These are phyloP conservation scores for Casuarina cunninghamiana DNA, from an alignment of 306 rosid genomes.

Conservation along the genomic window DNA sequence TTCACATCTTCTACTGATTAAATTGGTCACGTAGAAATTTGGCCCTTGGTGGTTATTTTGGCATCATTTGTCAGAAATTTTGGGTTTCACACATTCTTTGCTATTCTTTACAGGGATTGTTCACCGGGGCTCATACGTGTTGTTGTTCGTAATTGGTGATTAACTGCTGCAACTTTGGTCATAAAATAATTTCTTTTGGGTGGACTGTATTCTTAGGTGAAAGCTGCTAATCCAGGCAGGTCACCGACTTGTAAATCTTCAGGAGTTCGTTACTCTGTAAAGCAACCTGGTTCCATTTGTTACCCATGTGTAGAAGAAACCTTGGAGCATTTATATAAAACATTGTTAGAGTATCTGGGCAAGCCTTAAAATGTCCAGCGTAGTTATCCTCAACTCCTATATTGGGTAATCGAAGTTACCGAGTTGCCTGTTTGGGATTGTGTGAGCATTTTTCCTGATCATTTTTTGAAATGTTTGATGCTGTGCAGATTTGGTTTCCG, in stretches of 20 bases:
- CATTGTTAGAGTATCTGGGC: constrained; percentile 30
- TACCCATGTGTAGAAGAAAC: constrained; percentile 43
- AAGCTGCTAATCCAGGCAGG: constrained; percentile 40
- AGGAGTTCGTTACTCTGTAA: constrained; percentile 48
- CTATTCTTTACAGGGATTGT: constrained; percentile 23
- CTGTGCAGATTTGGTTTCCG: not conserved
- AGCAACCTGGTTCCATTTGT: constrained; percentile 52
- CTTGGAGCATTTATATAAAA: constrained; percentile 36
- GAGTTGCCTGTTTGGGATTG: constrained; percentile 3
- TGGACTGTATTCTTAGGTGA: constrained; percentile 38
- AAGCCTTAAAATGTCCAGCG: not conserved
- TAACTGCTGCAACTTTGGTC: constrained; percentile 38
- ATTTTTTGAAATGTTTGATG: not conserved
- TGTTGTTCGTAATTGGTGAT: constrained; percentile 35
- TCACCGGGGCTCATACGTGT: constrained; percentile 35
- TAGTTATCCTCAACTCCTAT: constrained; percentile 27
- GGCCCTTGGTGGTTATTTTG: not conserved
- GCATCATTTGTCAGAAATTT: not conserved
- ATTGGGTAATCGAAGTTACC: constrained; percentile 11
- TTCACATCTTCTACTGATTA: not conserved
- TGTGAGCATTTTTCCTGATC: not conserved
- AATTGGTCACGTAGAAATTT: not conserved
- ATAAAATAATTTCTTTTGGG: constrained; percentile 35
- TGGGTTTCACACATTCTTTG: constrained; percentile 7
- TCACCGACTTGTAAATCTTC: constrained; percentile 54